Evolutionary conservation across 345 rosid species (phyloP).

Genomic region (Brassica nigra): DNA sequence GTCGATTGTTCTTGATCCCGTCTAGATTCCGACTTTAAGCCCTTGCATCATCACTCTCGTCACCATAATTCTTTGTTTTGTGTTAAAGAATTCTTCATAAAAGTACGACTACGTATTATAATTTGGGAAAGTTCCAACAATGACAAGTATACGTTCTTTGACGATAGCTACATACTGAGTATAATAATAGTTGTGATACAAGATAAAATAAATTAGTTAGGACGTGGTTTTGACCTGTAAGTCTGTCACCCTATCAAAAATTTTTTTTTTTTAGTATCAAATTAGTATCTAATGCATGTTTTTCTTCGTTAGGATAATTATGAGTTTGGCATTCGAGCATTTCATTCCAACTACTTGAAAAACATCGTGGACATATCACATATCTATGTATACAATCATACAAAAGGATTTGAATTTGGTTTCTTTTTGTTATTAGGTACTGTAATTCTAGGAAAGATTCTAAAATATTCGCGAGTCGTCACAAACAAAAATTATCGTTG

Average conservation of each 20-base stretch:
- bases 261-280: too few relatives aligned
- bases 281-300: background rate
- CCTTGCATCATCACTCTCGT: slow-evolving; percentile 39
- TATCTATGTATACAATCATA: too few relatives aligned
- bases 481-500: too few relatives aligned
- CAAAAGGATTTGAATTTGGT: too few relatives aligned
- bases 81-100: slow-evolving; percentile 1
- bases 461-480: too few relatives aligned
- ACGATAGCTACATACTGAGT: background rate
- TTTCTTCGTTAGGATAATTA: slow-evolving; percentile 4
- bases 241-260: background rate
- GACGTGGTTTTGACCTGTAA: background rate
- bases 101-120: background rate
- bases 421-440: too few relatives aligned
- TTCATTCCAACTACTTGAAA: background rate
- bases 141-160: slow-evolving; percentile 7
- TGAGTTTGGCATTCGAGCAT: background rate
- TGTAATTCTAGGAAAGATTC: too few relatives aligned
- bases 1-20: slow-evolving; percentile 2
- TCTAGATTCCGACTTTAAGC: background rate
- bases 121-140: background rate
- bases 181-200: background rate
- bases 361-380: background rate
- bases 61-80: slow-evolving; percentile 24
- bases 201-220: background rate